A percentile compares a stretch with the other conserved stretches of the same genome.
Conservation (phyloP, 2,329 filamentous ascomycete species). For the Aspergillus sp. region DNA sequence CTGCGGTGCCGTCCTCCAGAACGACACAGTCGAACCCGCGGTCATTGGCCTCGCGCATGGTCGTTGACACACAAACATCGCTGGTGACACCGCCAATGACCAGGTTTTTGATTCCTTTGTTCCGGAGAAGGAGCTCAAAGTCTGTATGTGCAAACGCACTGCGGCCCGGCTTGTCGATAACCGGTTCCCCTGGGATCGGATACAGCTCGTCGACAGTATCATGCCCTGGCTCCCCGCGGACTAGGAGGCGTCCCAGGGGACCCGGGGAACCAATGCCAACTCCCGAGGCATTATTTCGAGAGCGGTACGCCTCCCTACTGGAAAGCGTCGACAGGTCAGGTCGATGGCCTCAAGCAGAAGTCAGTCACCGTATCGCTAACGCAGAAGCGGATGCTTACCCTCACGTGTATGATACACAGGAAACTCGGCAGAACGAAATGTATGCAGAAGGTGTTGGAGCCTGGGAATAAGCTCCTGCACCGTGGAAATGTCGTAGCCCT, state of each 20-base stretch:
- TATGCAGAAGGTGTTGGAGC: conserved; percentile 29
- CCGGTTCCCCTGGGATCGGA: conserved; percentile 38
- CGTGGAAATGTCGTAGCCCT: conserved; percentile 35
- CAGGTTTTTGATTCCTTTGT: conserved; percentile 44
- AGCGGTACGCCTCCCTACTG: conserved; percentile 45
- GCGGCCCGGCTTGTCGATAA: conserved; percentile 48
- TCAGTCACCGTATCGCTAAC: conserved; percentile 6
- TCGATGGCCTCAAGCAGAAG: conserved; percentile 33
- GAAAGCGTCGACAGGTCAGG: conserved; percentile 49
- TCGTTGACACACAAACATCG: conserved; percentile 47
- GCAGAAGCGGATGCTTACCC: conserved; percentile 19
- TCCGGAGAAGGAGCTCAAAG: conserved; percentile 43
- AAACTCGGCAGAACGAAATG: conserved; percentile 32
- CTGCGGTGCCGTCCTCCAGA: conserved; percentile 41
- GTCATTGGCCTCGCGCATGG: conserved; percentile 48
- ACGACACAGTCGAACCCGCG: conserved; percentile 46
- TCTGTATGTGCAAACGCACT: conserved; percentile 47
- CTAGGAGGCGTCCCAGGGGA: conserved; percentile 48
- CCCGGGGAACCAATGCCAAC: conserved; percentile 45
- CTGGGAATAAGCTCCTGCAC: conserved; percentile 33
- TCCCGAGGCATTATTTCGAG: conserved; percentile 41
- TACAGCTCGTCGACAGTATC: conserved; percentile 48
- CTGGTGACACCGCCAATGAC: conserved; percentile 47
- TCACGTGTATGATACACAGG: conserved; percentile 39
- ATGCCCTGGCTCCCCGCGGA: conserved; percentile 50